Evolutionary conservation across 306 rosid species (phyloP).

Genomic region (Cucumis sativus): Cucumber_9930_V3 NC_026658.2:16066501-16067000

Average conservation of each 20-base stretch:
- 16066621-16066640: constrained; percentile 79
- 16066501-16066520: neutral
- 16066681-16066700: constrained; percentile 85
- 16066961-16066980: constrained; percentile 74
- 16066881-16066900: constrained; percentile 84
- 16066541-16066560: constrained; percentile 65
- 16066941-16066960: constrained; percentile 92
- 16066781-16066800: constrained; percentile 8
- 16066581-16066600: constrained; percentile 66
- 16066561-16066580: constrained; percentile 47
- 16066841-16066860: constrained; percentile 46
- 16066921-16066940: constrained; percentile 79
- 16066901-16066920: constrained; percentile 92
- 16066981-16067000: constrained; percentile 48
- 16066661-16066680: constrained; percentile 87
- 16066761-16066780: constrained; percentile 77
- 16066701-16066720: constrained; percentile 60
- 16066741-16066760: constrained; percentile 98
- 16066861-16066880: constrained; percentile 94
- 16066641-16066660: constrained; percentile 86
- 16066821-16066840: neutral
- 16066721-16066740: constrained; percentile 88
- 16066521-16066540: neutral
- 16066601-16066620: constrained; percentile 68
- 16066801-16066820: neutral